Evolutionary conservation across 2,329 filamentous ascomycete genomes (phyloP).

Genomic region (Alternaria conjuncta): DNA sequence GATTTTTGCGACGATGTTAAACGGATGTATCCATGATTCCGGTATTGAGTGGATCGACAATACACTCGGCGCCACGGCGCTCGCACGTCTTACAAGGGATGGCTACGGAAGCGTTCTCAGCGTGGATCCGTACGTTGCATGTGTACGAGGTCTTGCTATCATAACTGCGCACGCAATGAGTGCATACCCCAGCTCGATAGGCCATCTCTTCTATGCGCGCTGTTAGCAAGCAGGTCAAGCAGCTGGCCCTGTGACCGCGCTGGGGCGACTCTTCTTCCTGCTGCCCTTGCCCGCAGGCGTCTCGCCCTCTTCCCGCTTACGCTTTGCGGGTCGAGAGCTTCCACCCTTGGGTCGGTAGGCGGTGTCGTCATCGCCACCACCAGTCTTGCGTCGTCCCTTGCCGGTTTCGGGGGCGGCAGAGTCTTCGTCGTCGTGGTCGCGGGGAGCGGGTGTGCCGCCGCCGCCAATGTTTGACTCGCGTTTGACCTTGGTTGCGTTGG

Average conservation of each 20-base stretch:
- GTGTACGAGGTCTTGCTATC: neutral
- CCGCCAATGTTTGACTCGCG: constrained; percentile 42
- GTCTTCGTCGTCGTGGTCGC: constrained; percentile 53
- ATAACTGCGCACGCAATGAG: neutral
- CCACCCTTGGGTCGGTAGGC: constrained; percentile 59
- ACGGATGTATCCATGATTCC: neutral
- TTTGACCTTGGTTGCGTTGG: constrained; percentile 37
- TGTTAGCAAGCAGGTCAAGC: constrained; percentile 1
- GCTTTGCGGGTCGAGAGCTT: constrained; percentile 49
- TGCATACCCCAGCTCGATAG: neutral
- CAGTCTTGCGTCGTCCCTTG: constrained; percentile 37
- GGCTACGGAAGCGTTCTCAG: neutral
- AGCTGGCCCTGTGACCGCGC: constrained; percentile 24
- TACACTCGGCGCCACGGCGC: neutral
- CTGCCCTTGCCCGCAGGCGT: constrained; percentile 29
- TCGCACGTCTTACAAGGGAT: neutral
- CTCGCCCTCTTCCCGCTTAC: constrained; percentile 53
- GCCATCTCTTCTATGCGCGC: neutral
- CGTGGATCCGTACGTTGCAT: neutral
- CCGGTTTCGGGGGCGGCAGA: constrained; percentile 40
- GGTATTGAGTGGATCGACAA: neutral
- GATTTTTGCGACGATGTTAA: neutral
- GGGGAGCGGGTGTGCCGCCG: constrained; percentile 44
- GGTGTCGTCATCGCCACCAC: constrained; percentile 50
- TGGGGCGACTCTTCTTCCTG: constrained; percentile 44